Conservation (phyloP, 2,329 filamentous ascomycete species). For the Ophiostoma australiae region DNA sequence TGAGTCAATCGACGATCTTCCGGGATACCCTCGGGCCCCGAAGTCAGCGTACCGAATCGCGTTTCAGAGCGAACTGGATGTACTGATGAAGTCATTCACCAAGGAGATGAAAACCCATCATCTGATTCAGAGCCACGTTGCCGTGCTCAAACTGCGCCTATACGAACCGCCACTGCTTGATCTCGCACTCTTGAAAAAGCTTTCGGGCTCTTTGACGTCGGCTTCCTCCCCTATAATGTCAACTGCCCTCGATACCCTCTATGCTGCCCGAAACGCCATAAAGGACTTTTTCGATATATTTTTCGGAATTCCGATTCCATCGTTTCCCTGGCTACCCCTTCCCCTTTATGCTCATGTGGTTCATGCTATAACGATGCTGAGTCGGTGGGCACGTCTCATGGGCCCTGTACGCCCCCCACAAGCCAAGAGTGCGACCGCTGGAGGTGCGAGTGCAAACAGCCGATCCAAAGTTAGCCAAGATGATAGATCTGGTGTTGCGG, state of each 20-base stretch:
- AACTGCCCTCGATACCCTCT: constrained; percentile 47
- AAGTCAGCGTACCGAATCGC: constrained; percentile 43
- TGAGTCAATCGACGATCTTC: constrained; percentile 29
- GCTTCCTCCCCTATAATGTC: constrained; percentile 33
- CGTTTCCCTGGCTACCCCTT: constrained; percentile 39
- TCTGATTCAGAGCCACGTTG: constrained; percentile 38
- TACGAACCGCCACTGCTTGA: constrained; percentile 47
- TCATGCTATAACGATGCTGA: constrained; percentile 48
- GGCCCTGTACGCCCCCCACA: constrained; percentile 27
- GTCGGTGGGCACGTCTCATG: constrained; percentile 47
- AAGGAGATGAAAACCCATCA: constrained; percentile 37
- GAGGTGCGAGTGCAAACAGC: background rate
- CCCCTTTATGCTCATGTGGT: constrained; percentile 44
- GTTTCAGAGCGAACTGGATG: constrained; percentile 45
- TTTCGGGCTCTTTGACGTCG: constrained; percentile 42
- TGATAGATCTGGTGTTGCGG: background rate
- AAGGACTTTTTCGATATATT: constrained; percentile 33
- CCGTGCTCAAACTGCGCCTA: constrained; percentile 41
- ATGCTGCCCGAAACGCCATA: constrained; percentile 45
- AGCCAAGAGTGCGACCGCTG: background rate
- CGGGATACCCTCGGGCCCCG: constrained; percentile 36
- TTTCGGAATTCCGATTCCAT: background rate
- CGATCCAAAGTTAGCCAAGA: background rate
- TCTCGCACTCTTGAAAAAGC: constrained; percentile 38
- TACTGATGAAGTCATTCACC: constrained; percentile 38